These are phyloP conservation scores for Ophiocordyceps australis DNA, from an alignment of 2,329 filamentous ascomycete species.

Conservation along the genomic window DNA sequence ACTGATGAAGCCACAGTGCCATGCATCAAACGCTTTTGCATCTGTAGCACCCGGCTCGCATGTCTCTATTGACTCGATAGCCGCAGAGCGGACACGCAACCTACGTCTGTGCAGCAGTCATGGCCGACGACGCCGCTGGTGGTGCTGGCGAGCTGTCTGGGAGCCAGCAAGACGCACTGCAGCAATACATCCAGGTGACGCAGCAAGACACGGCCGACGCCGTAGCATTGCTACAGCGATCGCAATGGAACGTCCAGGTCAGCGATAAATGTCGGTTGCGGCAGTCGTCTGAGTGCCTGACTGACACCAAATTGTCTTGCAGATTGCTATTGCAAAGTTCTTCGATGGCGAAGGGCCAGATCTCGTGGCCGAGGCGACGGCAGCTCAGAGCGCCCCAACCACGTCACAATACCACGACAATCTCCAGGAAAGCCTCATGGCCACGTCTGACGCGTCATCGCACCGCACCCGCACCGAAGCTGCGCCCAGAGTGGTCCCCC, in stretches of 20 bases:
- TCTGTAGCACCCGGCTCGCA: too few relatives aligned
- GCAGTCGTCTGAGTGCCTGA: neutral
- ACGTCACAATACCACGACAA: constrained; percentile 53
- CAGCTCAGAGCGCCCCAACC: constrained; percentile 43
- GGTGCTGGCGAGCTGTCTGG: constrained; percentile 40
- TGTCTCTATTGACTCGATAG: too few relatives aligned
- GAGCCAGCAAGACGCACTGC: constrained; percentile 65
- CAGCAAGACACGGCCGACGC: constrained; percentile 64
- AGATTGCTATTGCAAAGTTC: constrained; percentile 95
- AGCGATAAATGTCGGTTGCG: constrained; percentile 3
- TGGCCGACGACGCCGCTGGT: neutral
- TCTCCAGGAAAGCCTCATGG: constrained; percentile 41
- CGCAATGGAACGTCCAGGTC: constrained; percentile 93
- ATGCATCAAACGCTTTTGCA: too few relatives aligned
- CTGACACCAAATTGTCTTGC: constrained; percentile 2
- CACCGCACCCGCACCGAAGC: constrained; percentile 28
- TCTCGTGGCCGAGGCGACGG: constrained; percentile 57
- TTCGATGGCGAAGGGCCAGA: constrained; percentile 90
- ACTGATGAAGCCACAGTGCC: too few relatives aligned
- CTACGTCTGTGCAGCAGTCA: too few relatives aligned
- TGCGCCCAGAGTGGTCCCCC: constrained; percentile 76
- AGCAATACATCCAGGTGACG: constrained; percentile 79
- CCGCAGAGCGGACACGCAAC: too few relatives aligned
- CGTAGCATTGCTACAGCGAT: constrained; percentile 61
- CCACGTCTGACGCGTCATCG: constrained; percentile 10